Percentiles rank a stretch among this genome's conserved stretches.
phyloP scores from a whole-genome alignment of 2,329 filamentous ascomycete genomes.

The Zasmidium cellare region DNA sequence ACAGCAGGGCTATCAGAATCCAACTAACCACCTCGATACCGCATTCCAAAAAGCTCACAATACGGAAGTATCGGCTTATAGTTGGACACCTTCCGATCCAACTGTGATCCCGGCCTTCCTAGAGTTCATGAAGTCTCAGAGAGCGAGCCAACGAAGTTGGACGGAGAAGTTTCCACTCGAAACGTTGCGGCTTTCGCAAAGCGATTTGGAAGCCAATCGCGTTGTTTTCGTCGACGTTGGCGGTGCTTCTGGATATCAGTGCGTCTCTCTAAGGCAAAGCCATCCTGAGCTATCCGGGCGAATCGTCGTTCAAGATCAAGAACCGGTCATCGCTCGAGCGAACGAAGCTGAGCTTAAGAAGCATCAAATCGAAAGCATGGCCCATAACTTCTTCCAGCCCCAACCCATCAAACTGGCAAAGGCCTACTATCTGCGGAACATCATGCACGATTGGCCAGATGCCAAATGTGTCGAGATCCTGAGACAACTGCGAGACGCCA shows the following conservation, averaged over 20 bases:
- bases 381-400: slow-evolving; percentile 14
- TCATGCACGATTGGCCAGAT: slow-evolving; percentile 27
- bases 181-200: neutral
- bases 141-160: slow-evolving; percentile 2
- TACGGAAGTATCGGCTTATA: slow-evolving; percentile 1
- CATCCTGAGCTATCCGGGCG: slow-evolving; percentile 11
- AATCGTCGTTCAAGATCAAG: slow-evolving; percentile 20
- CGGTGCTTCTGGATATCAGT: slow-evolving; percentile 13
- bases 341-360: slow-evolving; percentile 1
- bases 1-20: slow-evolving; percentile 8
- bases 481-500: slow-evolving; percentile 9
- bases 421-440: slow-evolving; percentile 24
- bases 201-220: slow-evolving; percentile 3
- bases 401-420: slow-evolving; percentile 27
- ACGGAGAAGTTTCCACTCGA: slow-evolving; percentile 8
- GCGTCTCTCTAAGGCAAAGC: slow-evolving; percentile 3
- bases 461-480: slow-evolving; percentile 19
- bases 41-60: slow-evolving; percentile 8
- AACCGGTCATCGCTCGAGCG: neutral
- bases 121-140: slow-evolving; percentile 9
- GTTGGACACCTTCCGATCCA: slow-evolving; percentile 7
- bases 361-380: neutral
- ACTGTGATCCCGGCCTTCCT: slow-evolving; percentile 8
- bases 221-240: slow-evolving; percentile 21
- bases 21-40: slow-evolving; percentile 2